Base-by-base conservation (phyloP, 1,284 basidiomycete genomes). In the Grifola frondosa region DNA sequence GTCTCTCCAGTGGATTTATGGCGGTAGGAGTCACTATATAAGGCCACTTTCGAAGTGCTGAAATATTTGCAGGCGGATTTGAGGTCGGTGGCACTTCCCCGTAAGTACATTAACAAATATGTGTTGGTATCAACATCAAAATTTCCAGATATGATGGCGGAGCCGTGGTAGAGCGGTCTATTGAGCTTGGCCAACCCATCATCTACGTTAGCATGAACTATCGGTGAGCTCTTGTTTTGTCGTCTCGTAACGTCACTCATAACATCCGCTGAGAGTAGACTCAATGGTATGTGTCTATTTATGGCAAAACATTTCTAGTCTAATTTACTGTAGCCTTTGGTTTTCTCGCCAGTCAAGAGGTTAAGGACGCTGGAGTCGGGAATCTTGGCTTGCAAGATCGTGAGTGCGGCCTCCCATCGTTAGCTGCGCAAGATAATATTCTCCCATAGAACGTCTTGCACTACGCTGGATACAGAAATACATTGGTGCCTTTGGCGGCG, bases 371-470 rank as follows among this genome's bases (percentile, higher is more conserved):
- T 6, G 75, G 77, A 2, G 60, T 77, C 2, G 71, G 74, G 2
- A 82, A 82, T 53, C 56, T 78, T 1, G 80, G 80, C 4, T 58
- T 81, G 3, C 69, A 68, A 40, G 76, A 79, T 51, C 75, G 77
- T 78, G 49, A 53, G 74, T 63, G 4, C n/a, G n/a, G n/a, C n/a
- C n/a, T n/a, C n/a, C n/a, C n/a, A n/a, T n/a, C n/a, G n/a, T n/a
- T n/a, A n/a, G n/a, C n/a, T n/a, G n/a, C n/a, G n/a, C n/a, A n/a
- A n/a, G n/a, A n/a, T n/a, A n/a, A n/a, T n/a, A n/a, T n/a, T n/a
- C n/a, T n/a, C n/a, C n/a, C n/a, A n/a, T n/a, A 38, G 42, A 38
- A 33, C 36, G 37, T 16, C 37, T 39, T 16, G 37, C 44, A 20
- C 29, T 40, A 8, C 16, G 30, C 11, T 40, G 38, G 37, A 40